These are phyloP conservation scores for Pisolithus microcarpus DNA, from an alignment of 768 basidiomycete species.

Conservation along the genomic window DNA sequence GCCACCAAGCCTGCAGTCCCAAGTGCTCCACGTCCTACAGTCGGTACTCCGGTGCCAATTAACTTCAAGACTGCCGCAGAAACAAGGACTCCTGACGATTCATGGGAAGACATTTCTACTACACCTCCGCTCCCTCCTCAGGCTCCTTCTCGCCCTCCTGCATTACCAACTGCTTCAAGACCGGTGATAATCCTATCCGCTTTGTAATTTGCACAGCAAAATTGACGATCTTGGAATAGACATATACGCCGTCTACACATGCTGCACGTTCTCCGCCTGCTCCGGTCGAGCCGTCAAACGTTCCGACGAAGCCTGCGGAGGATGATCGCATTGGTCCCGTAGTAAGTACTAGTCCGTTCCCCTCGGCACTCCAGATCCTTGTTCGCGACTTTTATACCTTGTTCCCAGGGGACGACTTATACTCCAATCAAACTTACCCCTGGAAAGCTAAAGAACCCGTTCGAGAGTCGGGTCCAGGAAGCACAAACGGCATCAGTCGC, in stretches of 20 bases:
- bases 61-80: conserved; percentile 31
- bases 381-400: not conserved
- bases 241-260: conserved; percentile 20
- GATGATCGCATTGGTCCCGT: conserved; percentile 83
- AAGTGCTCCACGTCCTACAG: conserved; percentile 41
- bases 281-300: conserved; percentile 38
- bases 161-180: conserved; percentile 35
- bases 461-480: conserved; percentile 42
- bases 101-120: conserved; percentile 47
- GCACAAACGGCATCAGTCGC: conserved; percentile 21
- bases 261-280: conserved; percentile 28
- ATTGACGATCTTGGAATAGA: conserved; percentile 5
- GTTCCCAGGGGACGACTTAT: conserved; percentile 65
- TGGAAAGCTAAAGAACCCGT: conserved; percentile 82
- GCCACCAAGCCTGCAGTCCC: conserved; percentile 28
- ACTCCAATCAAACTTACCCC: conserved; percentile 84
- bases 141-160: conserved; percentile 42
- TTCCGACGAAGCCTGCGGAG: conserved; percentile 60
- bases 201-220: not conserved
- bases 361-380: not conserved
- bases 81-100: conserved; percentile 43
- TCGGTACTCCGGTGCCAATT: conserved; percentile 40
- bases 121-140: conserved; percentile 34
- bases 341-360: conserved; percentile 19
- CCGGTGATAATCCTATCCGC: conserved; percentile 28